Evolutionary conservation across 352 stramenopile genomes (phyloP).

Genomic region (Phytophthora cajani): DNA sequence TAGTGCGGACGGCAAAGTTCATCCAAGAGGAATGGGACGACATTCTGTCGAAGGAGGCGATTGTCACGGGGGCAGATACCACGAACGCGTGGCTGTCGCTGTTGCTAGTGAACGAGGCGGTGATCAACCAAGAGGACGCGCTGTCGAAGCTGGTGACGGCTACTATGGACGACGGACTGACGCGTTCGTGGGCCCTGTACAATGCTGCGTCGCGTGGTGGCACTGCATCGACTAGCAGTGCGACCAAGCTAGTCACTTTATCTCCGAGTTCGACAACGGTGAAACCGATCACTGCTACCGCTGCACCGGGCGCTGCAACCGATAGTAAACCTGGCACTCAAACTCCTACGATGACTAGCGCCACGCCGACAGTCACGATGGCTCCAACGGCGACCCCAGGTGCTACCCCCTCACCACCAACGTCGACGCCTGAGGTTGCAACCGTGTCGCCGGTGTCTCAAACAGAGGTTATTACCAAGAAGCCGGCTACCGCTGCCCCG

Average conservation of each 20-base stretch:
- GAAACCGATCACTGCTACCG: background rate
- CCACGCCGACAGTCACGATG: background rate
- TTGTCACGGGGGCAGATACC: constrained; percentile 52
- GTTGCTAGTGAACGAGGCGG: constrained; percentile 76
- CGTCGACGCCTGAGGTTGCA: constrained; percentile 6
- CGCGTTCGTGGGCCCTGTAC: constrained; percentile 62
- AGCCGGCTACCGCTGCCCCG: constrained; percentile 9
- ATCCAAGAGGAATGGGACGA: constrained; percentile 81
- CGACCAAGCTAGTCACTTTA: constrained; percentile 16
- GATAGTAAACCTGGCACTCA: background rate
- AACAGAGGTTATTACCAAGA: constrained; percentile 8
- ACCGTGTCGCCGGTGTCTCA: constrained; percentile 20
- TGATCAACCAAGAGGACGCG: constrained; percentile 60
- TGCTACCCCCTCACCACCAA: constrained; percentile 6
- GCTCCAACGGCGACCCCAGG: background rate
- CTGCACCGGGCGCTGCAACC: background rate
- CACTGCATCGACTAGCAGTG: constrained; percentile 23
- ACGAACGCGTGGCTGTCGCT: constrained; percentile 76
- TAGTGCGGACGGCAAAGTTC: constrained; percentile 67
- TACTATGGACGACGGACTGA: constrained; percentile 72
- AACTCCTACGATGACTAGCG: background rate
- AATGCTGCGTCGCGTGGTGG: constrained; percentile 33
- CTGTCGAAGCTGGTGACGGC: constrained; percentile 52
- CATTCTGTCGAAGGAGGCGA: constrained; percentile 72
- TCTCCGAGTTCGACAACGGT: constrained; percentile 20